Percentiles rank a stretch among this genome's conserved stretches.
Evolutionary conservation across 768 basidiomycete genomes (phyloP).

Genomic region (Trametes punicea): DNA sequence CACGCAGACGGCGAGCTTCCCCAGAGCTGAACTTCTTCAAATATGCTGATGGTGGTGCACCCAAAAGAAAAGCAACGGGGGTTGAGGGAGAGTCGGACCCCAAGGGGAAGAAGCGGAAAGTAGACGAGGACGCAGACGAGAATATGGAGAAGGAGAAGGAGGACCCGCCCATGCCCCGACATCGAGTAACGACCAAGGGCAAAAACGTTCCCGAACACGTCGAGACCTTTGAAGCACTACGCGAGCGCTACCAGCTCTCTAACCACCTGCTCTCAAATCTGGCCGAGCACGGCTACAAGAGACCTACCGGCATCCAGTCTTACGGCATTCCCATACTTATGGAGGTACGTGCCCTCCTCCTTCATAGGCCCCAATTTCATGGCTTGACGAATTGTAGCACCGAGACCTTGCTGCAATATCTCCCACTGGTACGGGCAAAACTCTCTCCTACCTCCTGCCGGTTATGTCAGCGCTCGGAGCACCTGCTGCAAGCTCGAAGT

Average conservation of each 20-base stretch:
- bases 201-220: slow-evolving; percentile 58
- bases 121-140: slow-evolving; percentile 19
- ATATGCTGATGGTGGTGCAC: slow-evolving; percentile 57
- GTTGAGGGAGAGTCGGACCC: slow-evolving; percentile 6
- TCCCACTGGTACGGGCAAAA: slow-evolving; percentile 97
- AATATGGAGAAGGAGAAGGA: slow-evolving; percentile 26
- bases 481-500: slow-evolving; percentile 50
- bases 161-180: slow-evolving; percentile 36
- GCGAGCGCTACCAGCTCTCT: slow-evolving; percentile 54
- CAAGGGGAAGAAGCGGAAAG: slow-evolving; percentile 30
- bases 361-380: background rate
- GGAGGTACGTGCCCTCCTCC: slow-evolving; percentile 46
- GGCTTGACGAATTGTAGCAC: slow-evolving; percentile 38
- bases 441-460: slow-evolving; percentile 87
- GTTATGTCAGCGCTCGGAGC: slow-evolving; percentile 58
- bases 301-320: slow-evolving; percentile 81
- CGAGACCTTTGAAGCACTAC: slow-evolving; percentile 57
- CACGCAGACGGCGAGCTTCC: slow-evolving; percentile 56
- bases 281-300: slow-evolving; percentile 49
- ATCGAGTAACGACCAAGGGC: slow-evolving; percentile 77
- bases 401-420: slow-evolving; percentile 93
- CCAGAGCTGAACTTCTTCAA: slow-evolving; percentile 90
- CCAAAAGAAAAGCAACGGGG: slow-evolving; percentile 47
- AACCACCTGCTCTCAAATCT: slow-evolving; percentile 66
- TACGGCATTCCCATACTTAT: slow-evolving; percentile 77